Conservation (phyloP, 345 rosid genomes). For the Rhodamnia argentea region DNA sequence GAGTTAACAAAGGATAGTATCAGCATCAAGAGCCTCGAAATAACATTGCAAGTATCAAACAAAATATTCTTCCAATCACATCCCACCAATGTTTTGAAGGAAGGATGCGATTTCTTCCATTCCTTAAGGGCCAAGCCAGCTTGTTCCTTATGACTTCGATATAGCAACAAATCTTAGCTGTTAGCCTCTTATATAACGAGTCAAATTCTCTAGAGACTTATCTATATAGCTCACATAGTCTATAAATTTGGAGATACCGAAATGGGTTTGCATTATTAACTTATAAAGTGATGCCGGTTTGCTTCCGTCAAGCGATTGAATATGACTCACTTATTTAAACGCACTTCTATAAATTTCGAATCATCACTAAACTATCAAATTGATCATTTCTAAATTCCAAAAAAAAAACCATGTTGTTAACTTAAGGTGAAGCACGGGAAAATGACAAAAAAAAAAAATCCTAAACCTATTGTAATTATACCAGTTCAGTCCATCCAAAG, state of each 20-base stretch:
- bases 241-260: background rate
- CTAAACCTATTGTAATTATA: no score
- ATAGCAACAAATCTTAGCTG: background rate
- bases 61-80: background rate
- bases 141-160: background rate
- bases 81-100: background rate
- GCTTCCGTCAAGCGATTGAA: background rate
- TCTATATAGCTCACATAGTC: background rate
- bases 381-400: background rate
- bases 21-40: background rate
- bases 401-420: background rate
- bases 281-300: background rate
- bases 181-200: background rate
- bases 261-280: background rate
- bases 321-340: background rate
- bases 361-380: background rate
- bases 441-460: no score
- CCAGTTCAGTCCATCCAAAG: no score
- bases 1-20: background rate
- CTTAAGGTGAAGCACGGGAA: background rate
- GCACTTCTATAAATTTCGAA: background rate
- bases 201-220: background rate
- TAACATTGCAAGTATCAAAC: background rate
- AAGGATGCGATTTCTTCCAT: background rate
- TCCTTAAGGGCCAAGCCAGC: background rate